Evolutionary conservation across 2,329 filamentous ascomycete genomes (phyloP), one percentile per base, ranked within the genome.

Genomic region (Aspergillus pseudoterreus): DNA sequence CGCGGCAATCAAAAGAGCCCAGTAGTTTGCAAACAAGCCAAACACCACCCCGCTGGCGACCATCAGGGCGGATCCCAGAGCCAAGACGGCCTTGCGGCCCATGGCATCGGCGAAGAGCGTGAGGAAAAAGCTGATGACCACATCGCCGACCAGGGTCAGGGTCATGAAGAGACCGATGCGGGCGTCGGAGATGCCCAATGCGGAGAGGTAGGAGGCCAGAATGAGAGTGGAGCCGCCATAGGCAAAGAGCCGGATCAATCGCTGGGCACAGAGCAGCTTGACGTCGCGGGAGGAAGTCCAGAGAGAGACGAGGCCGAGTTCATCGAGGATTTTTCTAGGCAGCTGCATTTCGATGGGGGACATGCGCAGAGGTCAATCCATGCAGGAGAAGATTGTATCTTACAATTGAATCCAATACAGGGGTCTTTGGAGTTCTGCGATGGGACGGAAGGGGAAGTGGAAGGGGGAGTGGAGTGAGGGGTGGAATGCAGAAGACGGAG

Each of bases 91-190:
- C 17, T 81, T 77, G 5, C 82, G 75, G 2, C 83, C 83, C 15
- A 84, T 65, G 0, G 72, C 69, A 64, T 86, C 83, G 0, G 83
- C 82, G 48, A 84, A 74, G 1, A 85, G 73, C 0, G 83, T 82
- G 17, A 85, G 65, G 15, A 78, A 63, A 4, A 84, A 77, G 1
- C 78, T 79, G 6, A 86, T 78, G 0, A 80, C 63, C 1, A 85
- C 82, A 67, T 86, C 83, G 11, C 83, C 83, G 2, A 78, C 63
- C 12, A 86, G 72, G 0, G 83, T 86, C 35, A 86, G 67, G 0
- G 80, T 84, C 82, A 86, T 84, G 59, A 86, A 85, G 6, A 85
- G 62, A 5, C 83, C 83, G 52, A 86, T 85, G 19, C 74, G 76
- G 22, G 78, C 72, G 63, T 85, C 82, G 0, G 81, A 74, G 49